A percentile compares a stretch with the other conserved stretches of the same genome.
These are phyloP conservation scores for Colletotrichum sp. DNA, from an alignment of 2,329 filamentous ascomycete genomes.

Conservation along the genomic window DNA sequence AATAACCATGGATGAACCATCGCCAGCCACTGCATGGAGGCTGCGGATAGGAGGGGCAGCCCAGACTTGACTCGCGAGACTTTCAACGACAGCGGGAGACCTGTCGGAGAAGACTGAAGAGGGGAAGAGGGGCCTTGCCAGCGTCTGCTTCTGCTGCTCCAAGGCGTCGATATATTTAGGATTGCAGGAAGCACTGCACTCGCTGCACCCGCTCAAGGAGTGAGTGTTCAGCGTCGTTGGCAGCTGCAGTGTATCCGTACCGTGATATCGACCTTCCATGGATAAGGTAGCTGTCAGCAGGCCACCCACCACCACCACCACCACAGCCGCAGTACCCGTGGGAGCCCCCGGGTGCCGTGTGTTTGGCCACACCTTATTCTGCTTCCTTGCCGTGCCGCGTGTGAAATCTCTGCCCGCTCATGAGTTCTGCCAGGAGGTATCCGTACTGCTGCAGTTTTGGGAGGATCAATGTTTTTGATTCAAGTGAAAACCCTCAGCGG, in stretches of 20 bases:
- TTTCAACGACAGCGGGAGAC: not conserved
- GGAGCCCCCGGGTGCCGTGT: not conserved
- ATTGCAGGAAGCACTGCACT: not conserved
- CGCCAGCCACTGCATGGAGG: not conserved
- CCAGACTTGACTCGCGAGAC: constrained; percentile 13
- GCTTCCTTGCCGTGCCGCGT: not conserved
- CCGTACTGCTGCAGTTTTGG: not conserved
- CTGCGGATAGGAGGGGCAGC: not conserved
- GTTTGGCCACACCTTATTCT: not conserved
- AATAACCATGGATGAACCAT: constrained; percentile 11
- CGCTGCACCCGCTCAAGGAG: not conserved
- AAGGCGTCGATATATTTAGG: not conserved
- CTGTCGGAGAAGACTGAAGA: not conserved
- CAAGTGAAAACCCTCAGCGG: not conserved
- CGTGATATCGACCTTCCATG: not conserved
- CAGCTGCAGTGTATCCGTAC: not conserved
- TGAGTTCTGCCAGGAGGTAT: not conserved
- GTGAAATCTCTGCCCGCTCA: not conserved
- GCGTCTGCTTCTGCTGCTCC: not conserved
- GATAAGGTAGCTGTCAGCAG: not conserved
- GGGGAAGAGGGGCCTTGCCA: constrained; percentile 6
- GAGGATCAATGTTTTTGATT: not conserved
- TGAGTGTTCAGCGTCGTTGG: not conserved
- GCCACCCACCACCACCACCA: not conserved
- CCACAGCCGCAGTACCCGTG: not conserved